A percentile compares a stretch with the other conserved stretches of the same genome.
phyloP scores from a whole-genome alignment of 2,329 filamentous ascomycete genomes.

The Fusarium secorum region DNA sequence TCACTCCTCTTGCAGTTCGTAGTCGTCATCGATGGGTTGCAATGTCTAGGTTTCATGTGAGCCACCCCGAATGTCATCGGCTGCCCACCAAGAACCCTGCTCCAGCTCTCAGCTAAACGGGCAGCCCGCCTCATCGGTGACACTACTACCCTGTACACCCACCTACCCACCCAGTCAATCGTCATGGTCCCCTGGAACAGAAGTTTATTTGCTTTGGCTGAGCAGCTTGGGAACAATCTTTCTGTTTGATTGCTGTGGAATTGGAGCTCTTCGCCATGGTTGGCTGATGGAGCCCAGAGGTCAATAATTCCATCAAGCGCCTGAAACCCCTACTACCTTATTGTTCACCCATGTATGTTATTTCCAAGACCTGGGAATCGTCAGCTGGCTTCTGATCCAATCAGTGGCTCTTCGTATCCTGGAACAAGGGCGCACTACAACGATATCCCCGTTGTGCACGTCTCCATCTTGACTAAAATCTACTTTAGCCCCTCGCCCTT shows the following conservation, averaged over 20 bases:
- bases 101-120: constrained; percentile 32
- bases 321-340: neutral
- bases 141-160: constrained; percentile 21
- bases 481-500: neutral
- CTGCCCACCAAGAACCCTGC: constrained; percentile 23
- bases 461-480: neutral
- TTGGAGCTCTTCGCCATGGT: constrained; percentile 4
- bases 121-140: constrained; percentile 33
- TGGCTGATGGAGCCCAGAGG: neutral
- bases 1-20: constrained; percentile 17
- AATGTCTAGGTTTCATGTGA: constrained; percentile 32
- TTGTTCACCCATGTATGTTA: neutral
- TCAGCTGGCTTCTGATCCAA: constrained; percentile 21
- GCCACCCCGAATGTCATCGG: constrained; percentile 33
- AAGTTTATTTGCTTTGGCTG: constrained; percentile 12
- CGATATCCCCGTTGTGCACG: neutral
- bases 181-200: constrained; percentile 14
- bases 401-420: constrained; percentile 6
- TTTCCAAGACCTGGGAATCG: neutral
- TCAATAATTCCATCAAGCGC: neutral
- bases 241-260: constrained; percentile 1
- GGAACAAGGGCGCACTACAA: constrained; percentile 9
- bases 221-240: neutral
- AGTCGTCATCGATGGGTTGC: constrained; percentile 23
- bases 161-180: neutral